Conservation (phyloP, 768 basidiomycete genomes). For the Xerocomellus chrysenteron region DNA sequence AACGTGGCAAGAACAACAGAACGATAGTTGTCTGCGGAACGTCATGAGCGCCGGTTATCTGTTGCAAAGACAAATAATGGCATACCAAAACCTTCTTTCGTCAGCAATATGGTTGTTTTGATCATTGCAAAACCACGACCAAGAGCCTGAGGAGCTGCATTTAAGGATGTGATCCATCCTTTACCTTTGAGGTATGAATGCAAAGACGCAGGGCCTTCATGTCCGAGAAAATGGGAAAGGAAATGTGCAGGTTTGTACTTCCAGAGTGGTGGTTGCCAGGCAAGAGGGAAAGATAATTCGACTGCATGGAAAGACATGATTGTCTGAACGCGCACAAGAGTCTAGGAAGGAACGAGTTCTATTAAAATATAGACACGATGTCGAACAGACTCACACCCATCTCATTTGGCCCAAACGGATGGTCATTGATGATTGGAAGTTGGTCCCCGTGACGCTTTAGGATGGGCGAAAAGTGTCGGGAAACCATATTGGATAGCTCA, state of each 20-base stretch:
- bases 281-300: slow-evolving; percentile 79
- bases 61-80: background rate
- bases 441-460: slow-evolving; percentile 59
- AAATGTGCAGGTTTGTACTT: slow-evolving; percentile 75
- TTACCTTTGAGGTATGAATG: slow-evolving; percentile 87
- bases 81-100: slow-evolving; percentile 83
- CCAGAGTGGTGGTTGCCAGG: slow-evolving; percentile 71
- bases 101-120: slow-evolving; percentile 78
- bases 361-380: slow-evolving; percentile 2
- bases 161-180: slow-evolving; percentile 81
- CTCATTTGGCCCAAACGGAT: slow-evolving; percentile 72
- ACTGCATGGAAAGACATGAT: slow-evolving; percentile 84
- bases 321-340: slow-evolving; percentile 82
- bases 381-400: slow-evolving; percentile 56
- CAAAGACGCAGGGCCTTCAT: slow-evolving; percentile 91
- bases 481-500: slow-evolving; percentile 61
- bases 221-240: slow-evolving; percentile 80
- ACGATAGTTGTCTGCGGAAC: slow-evolving; percentile 59
- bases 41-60: slow-evolving; percentile 1
- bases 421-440: slow-evolving; percentile 64
- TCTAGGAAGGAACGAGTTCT: slow-evolving; percentile 41
- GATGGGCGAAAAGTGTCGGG: slow-evolving; percentile 70
- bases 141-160: slow-evolving; percentile 64
- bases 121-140: slow-evolving; percentile 88
- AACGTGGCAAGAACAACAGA: slow-evolving; percentile 66